Conservation (phyloP, 2,329 filamentous ascomycete species). For the Sphaerulina musiva region DNA sequence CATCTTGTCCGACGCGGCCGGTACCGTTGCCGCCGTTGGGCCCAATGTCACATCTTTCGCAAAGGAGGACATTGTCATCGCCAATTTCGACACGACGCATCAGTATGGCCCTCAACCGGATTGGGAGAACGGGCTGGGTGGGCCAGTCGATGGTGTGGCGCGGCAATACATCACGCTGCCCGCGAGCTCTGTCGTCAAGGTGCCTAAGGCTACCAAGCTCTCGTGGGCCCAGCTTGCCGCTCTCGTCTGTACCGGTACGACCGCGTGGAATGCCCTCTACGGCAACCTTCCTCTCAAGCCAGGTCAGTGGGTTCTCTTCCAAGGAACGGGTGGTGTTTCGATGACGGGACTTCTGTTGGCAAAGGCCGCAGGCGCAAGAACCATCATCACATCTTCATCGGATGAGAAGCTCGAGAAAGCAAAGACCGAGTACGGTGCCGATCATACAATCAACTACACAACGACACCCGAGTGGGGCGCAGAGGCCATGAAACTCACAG, state of each 20-base stretch:
- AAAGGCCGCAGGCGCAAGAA: constrained; percentile 29
- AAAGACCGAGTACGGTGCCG: constrained; percentile 50
- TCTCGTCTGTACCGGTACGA: constrained; percentile 21
- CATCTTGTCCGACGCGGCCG: constrained; percentile 64
- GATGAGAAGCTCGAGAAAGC: constrained; percentile 49
- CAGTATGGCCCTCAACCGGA: constrained; percentile 47
- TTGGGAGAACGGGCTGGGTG: constrained; percentile 46
- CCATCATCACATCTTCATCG: constrained; percentile 55
- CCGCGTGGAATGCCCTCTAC: constrained; percentile 24
- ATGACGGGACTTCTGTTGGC: constrained; percentile 31
- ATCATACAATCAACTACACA: constrained; percentile 55
- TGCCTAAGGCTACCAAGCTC: constrained; percentile 37
- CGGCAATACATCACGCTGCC: constrained; percentile 55
- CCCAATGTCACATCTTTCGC: constrained; percentile 25
- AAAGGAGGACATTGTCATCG: constrained; percentile 57
- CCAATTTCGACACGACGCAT: constrained; percentile 27
- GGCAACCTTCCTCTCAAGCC: constrained; percentile 21
- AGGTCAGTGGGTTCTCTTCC: constrained; percentile 22
- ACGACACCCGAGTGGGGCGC: constrained; percentile 52
- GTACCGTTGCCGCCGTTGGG: constrained; percentile 49
- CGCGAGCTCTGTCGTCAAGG: constrained; percentile 47
- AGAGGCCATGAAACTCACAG: constrained; percentile 45
- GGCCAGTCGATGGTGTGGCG: constrained; percentile 53
- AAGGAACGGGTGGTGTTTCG: constrained; percentile 40
- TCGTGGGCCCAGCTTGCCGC: constrained; percentile 19